Evolutionary conservation across 2,329 filamentous ascomycete genomes (phyloP), one percentile per base, ranked within the genome.

Genomic region (Acephala macrosclerotiorum): DNA sequence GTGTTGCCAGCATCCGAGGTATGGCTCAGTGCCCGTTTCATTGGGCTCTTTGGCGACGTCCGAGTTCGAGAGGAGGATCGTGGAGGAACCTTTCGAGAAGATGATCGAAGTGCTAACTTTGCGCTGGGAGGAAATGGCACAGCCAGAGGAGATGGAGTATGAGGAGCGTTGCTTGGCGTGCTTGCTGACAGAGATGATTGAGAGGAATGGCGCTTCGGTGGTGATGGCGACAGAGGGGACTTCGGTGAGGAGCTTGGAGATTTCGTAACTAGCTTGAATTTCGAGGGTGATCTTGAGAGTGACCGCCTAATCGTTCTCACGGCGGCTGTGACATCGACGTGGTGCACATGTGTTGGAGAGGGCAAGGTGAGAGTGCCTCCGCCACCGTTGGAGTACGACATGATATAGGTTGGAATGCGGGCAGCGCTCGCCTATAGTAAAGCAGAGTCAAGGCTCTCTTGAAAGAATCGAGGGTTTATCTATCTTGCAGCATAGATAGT

Each of bases 201-300:
- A 77, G 87, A 79, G 60, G 81, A 74, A 67, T 80, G 70, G 71
- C 80, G 74, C 74, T 80, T 68, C 69, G 77, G 71, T 71, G 83
- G 84, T 25, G 84, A 85, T 33, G 89, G 87, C 26, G 89, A 89
- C 51, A 88, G 80, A 40, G 85, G 83, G 55, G 86, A 87, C 57
- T 83, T 84, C 55, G 82, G 80, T 63, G 88, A 86, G 68, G 77
- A 71, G 64, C 72, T 76, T 25, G 75, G 73, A 35, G 75, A 75
- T 65, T 75, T 77, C 14, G 80, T 83, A 71, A 87, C 82, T 61
- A 96, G 81, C 64, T 87, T 85, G 77, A 96, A 95, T 78, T 96
- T 97, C 36, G 95, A 97, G 12, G 95, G 95, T n/a, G 95, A 97
- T 73, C 94, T 88, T 64, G 94, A 97, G 69, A 97, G 84, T 29